These are phyloP conservation scores for Usnea hakonensis DNA, from an alignment of 495 filamentous ascomycete species.

Conservation along the genomic window DNA sequence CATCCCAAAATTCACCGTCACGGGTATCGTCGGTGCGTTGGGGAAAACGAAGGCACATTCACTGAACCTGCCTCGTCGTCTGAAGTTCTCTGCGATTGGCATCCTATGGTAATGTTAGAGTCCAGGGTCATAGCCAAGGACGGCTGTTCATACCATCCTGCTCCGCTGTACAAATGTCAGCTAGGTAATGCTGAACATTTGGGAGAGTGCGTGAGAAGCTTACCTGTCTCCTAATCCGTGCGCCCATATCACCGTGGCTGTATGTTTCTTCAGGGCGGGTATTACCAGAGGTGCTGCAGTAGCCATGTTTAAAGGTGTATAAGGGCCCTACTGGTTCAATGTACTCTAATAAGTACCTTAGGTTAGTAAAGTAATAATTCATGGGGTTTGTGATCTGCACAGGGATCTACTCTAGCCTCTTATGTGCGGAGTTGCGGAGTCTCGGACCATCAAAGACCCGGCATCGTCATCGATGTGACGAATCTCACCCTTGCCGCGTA, in stretches of 20 bases:
- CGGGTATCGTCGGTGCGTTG: conserved; percentile 82
- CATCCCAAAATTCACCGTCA: conserved; percentile 77
- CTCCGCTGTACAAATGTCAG: conserved; percentile 39
- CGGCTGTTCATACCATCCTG: conserved; percentile 53
- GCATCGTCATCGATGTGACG: conserved; percentile 1
- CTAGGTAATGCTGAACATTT: not conserved
- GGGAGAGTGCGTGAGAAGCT: conserved; percentile 15
- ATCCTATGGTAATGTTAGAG: conserved; percentile 40
- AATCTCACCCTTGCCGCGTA: not conserved
- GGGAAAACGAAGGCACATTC: conserved; percentile 92
- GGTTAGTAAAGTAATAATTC: not conserved
- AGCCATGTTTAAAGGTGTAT: conserved; percentile 8
- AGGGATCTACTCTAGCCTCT: not conserved
- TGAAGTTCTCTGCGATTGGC: conserved; percentile 80
- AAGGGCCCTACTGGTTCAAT: too few species aligned
- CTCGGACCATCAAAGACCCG: not conserved
- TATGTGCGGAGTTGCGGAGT: not conserved
- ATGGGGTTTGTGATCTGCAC: not conserved
- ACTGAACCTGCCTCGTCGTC: conserved; percentile 71
- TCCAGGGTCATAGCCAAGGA: not conserved
- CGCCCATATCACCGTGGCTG: conserved; percentile 87
- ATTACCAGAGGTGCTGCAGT: conserved; percentile 58
- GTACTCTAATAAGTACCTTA: too few species aligned
- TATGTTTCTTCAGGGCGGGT: conserved; percentile 82
- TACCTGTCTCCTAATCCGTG: conserved; percentile 84